Percentiles rank a stretch among this genome's conserved stretches.
These are phyloP conservation scores for Eutrema salsugineum DNA, from an alignment of 441 rosid species.

Conservation along the genomic window DNA sequence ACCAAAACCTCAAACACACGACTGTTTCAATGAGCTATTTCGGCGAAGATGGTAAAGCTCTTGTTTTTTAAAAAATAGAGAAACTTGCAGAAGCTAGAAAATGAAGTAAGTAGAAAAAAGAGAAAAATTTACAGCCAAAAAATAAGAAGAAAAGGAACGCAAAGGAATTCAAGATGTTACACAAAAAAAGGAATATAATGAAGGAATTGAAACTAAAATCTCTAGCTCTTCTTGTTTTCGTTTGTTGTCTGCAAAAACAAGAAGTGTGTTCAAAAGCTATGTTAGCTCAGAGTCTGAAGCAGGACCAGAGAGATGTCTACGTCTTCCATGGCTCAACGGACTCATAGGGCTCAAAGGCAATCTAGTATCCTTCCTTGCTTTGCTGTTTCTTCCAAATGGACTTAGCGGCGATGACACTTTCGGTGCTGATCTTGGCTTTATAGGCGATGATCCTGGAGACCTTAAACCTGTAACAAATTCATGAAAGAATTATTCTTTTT, in stretches of 20 bases:
- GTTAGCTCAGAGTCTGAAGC: constrained; percentile 37
- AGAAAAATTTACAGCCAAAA: background rate
- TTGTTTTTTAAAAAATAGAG: background rate
- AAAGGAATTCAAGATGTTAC: too few species aligned
- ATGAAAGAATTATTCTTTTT: background rate
- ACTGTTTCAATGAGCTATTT: background rate
- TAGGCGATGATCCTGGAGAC: constrained; percentile 19
- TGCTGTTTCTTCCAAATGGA: constrained; percentile 29
- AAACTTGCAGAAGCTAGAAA: background rate
- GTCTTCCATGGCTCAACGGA: constrained; percentile 30
- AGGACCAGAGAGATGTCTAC: constrained; percentile 33
- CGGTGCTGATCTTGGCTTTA: constrained; percentile 22
- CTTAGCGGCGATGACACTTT: constrained; percentile 20
- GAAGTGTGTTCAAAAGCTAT: background rate
- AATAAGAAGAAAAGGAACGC: too few species aligned
- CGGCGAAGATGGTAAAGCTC: background rate
- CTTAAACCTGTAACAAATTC: constrained; percentile 33
- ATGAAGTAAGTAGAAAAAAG: background rate
- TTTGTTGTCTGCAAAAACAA: background rate
- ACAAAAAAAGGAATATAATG: too few species aligned
- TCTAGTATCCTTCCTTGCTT: constrained; percentile 21
- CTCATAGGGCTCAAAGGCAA: constrained; percentile 32
- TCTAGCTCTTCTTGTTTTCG: too few species aligned
- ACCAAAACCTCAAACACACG: background rate
- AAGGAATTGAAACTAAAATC: background rate